phyloP scores from a whole-genome alignment of 225 moss, liverwort and hornwort species.

The Neckera pumila region DNA sequence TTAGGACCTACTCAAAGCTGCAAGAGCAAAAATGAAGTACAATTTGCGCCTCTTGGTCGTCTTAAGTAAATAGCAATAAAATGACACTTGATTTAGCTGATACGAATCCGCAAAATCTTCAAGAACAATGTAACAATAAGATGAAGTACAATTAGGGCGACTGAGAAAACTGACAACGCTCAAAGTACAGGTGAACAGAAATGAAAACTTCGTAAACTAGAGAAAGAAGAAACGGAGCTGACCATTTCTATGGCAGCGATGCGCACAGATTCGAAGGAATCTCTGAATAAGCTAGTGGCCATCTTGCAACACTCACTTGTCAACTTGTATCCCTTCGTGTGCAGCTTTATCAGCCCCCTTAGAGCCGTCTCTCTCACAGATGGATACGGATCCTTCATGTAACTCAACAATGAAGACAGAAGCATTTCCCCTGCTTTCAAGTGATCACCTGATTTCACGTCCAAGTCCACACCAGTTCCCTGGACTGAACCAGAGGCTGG shows the following conservation, averaged over 20 bases:
- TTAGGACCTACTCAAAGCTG: neutral
- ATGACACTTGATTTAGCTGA: neutral
- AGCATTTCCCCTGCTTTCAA: constrained; percentile 29
- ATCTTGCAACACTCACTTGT: constrained; percentile 56
- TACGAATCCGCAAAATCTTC: neutral
- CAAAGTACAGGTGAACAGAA: neutral
- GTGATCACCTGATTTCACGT: neutral
- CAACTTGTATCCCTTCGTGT: constrained; percentile 52
- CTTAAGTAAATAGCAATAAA: neutral
- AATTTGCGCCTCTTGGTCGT: neutral
- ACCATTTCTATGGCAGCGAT: constrained; percentile 76
- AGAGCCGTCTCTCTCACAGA: constrained; percentile 61
- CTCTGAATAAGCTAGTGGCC: constrained; percentile 58
- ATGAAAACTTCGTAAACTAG: neutral
- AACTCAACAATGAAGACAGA: constrained; percentile 41
- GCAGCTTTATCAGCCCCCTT: constrained; percentile 44
- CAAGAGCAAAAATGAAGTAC: neutral
- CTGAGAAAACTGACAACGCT: neutral
- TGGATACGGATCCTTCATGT: constrained; percentile 70
- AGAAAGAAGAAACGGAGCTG: neutral
- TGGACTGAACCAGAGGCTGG: neutral
- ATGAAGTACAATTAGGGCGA: neutral
- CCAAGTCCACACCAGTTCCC: neutral
- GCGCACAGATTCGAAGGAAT: constrained; percentile 73
- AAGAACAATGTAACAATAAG: neutral